Evolutionary conservation across 306 rosid species (phyloP).

Genomic region (Cyclanthera cordifolia): DNA sequence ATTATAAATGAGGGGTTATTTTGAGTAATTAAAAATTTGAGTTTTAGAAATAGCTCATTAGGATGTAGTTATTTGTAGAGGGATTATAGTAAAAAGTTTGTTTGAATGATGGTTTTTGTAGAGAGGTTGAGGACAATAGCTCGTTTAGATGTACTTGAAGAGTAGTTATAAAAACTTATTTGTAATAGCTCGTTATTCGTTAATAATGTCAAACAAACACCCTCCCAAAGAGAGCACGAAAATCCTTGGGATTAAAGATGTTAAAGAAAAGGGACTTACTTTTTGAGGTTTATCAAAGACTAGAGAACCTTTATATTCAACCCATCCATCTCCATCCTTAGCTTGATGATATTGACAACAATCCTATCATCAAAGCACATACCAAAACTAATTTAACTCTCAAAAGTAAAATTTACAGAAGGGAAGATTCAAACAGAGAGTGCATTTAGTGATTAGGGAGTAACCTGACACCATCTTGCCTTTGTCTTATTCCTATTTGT

Average conservation of each 20-base stretch:
- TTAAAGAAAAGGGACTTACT: constrained; percentile 27
- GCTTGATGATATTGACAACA: constrained; percentile 99
- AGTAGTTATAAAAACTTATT: too few relatives aligned
- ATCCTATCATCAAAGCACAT: constrained; percentile 46
- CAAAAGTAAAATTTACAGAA: constrained; percentile 12
- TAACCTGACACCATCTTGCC: constrained; percentile 99
- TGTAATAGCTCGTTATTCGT: too few relatives aligned
- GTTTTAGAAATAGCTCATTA: too few relatives aligned
- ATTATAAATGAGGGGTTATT: too few relatives aligned
- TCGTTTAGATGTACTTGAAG: too few relatives aligned
- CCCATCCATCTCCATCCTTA: constrained; percentile 99
- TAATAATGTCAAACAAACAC: too few relatives aligned
- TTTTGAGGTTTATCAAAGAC: constrained; percentile 71
- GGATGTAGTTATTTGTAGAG: too few relatives aligned
- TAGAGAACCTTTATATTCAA: constrained; percentile 81
- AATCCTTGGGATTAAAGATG: constrained; percentile 7
- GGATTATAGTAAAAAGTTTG: too few relatives aligned
- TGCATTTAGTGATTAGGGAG: constrained; percentile 4
- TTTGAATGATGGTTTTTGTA: too few relatives aligned
- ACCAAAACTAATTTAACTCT: constrained; percentile 11
- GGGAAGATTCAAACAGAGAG: not conserved
- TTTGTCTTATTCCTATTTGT: constrained; percentile 76
- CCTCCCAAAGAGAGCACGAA: constrained; percentile 8
- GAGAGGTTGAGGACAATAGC: too few relatives aligned
- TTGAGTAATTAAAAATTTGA: too few relatives aligned